A percentile compares a stretch with the other conserved stretches of the same genome.
Evolutionary conservation across 306 rosid species (phyloP).

Genomic region (Cicer arietinum): DNA sequence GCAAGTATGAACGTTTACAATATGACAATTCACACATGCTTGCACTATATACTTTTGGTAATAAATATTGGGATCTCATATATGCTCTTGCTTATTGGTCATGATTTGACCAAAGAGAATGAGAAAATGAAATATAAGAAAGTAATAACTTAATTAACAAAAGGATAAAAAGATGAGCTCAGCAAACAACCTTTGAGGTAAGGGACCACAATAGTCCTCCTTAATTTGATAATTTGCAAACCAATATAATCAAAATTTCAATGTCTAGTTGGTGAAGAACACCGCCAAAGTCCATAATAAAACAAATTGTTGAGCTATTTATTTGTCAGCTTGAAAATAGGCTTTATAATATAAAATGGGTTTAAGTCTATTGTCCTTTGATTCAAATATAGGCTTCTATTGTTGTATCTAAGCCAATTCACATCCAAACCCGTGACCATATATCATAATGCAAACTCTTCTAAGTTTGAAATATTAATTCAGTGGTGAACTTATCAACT

Average conservation of each 20-base stretch:
- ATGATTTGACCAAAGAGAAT: constrained; percentile 42
- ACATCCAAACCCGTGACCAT: constrained; percentile 57
- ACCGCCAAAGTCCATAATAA: constrained; percentile 72
- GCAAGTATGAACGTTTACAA: constrained; percentile 42
- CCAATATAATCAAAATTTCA: constrained; percentile 55
- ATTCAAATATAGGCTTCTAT: constrained; percentile 29
- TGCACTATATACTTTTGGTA: constrained; percentile 7
- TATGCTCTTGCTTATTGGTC: background rate
- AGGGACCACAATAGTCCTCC: constrained; percentile 49
- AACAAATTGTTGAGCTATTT: constrained; percentile 53
- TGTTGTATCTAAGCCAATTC: constrained; percentile 49
- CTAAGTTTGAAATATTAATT: constrained; percentile 36
- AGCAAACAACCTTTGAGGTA: constrained; percentile 30
- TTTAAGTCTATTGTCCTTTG: constrained; percentile 10
- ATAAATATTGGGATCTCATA: background rate
- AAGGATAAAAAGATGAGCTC: constrained; percentile 25
- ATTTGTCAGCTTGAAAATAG: constrained; percentile 62
- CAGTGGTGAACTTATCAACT: constrained; percentile 18
- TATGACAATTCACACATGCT: constrained; percentile 5
- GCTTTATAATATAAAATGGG: constrained; percentile 38
- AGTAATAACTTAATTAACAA: background rate
- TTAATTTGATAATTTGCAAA: constrained; percentile 39
- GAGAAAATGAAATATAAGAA: constrained; percentile 12
- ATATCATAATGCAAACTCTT: constrained; percentile 43
- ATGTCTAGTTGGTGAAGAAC: constrained; percentile 78